A percentile compares a stretch with the other conserved stretches of the same genome.
These are phyloP conservation scores for Kodamaea derodonti DNA, from an alignment of 1,139 yeast species.

Conservation along the genomic window DNA sequence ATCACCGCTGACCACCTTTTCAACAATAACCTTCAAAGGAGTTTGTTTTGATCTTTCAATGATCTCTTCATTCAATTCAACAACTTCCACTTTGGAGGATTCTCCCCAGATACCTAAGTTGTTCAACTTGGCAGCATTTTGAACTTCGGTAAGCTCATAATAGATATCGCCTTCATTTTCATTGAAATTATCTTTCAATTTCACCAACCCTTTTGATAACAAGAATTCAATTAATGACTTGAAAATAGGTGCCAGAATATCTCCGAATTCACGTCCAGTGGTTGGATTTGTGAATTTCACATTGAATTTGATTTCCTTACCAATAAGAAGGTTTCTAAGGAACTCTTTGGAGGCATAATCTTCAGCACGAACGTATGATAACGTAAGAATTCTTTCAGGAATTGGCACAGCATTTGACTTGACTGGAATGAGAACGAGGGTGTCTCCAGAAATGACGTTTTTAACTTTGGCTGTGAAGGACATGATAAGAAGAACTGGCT, in stretches of 20 bases:
- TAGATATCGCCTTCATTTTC: conserved; percentile 33
- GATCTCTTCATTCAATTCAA: conserved; percentile 34
- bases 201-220: conserved; percentile 58
- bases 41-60: conserved; percentile 33
- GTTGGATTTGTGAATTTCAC: conserved; percentile 50
- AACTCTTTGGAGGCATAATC: conserved; percentile 57
- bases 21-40: conserved; percentile 60
- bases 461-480: conserved; percentile 58
- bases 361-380: conserved; percentile 59
- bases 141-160: conserved; percentile 28
- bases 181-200: conserved; percentile 54
- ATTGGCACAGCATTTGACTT: conserved; percentile 41
- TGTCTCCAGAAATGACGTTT: conserved; percentile 70
- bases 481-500: conserved; percentile 5
- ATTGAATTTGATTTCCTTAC: conserved; percentile 61
- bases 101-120: conserved; percentile 55
- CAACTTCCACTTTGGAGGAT: conserved; percentile 16
- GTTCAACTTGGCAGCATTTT: conserved; percentile 49
- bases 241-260: conserved; percentile 62
- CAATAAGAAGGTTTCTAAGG: conserved; percentile 61
- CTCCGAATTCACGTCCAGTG: conserved; percentile 68
- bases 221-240: conserved; percentile 55
- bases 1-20: conserved; percentile 77
- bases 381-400: conserved; percentile 60
- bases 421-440: conserved; percentile 62